These are phyloP conservation scores for Sanghuangporus weigelae DNA, from an alignment of 1,284 basidiomycete species.

Conservation along the genomic window DNA sequence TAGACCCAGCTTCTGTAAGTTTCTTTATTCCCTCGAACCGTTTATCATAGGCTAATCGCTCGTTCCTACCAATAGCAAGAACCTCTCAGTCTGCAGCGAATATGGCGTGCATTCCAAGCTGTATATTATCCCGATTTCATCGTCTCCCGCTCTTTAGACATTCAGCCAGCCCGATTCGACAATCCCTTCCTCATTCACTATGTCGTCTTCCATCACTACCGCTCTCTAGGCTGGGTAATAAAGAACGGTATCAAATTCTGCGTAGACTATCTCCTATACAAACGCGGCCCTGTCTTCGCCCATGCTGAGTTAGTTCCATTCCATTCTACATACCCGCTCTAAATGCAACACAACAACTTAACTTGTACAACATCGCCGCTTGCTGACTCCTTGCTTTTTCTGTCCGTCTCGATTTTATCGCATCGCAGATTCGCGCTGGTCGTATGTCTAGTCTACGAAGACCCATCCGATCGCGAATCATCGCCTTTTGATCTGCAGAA, in stretches of 20 bases:
- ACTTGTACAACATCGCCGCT: no score
- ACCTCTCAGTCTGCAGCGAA: constrained; percentile 46
- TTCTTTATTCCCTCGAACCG: background rate
- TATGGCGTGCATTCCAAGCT: constrained; percentile 58
- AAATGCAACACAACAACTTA: background rate
- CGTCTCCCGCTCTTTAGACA: constrained; percentile 29
- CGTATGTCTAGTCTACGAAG: constrained; percentile 85
- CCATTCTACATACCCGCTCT: background rate
- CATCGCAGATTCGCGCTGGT: constrained; percentile 78
- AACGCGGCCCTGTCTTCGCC: constrained; percentile 89
- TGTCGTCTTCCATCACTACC: constrained; percentile 90
- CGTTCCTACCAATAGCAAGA: constrained; percentile 35
- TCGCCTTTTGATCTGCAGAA: constrained; percentile 63
- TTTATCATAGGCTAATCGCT: background rate
- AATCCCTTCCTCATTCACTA: constrained; percentile 94
- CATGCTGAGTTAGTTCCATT: constrained; percentile 80
- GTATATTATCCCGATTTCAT: constrained; percentile 30
- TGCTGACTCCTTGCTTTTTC: background rate
- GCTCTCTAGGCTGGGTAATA: constrained; percentile 97
- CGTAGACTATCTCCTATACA: constrained; percentile 92
- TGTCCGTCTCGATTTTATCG: background rate
- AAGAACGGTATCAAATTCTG: constrained; percentile 97
- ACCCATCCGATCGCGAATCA: constrained; percentile 60
- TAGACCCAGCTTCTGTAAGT: constrained; percentile 59
- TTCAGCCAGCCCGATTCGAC: constrained; percentile 51